phyloP scores from a whole-genome alignment of 192 early-diverging fungal genomes.

The Diversispora epigaea region DNA sequence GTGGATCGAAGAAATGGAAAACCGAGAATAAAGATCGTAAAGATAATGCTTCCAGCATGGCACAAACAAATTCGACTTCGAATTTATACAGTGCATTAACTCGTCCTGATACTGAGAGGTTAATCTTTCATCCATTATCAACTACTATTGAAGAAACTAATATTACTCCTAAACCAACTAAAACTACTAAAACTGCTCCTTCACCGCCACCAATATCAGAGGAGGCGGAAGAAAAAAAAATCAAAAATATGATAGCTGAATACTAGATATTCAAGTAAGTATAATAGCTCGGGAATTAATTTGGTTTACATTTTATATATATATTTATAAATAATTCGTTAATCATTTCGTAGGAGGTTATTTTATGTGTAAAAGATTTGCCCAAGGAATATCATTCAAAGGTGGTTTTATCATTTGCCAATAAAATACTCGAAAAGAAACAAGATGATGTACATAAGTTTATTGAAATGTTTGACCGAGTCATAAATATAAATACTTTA shows the following conservation, averaged over 20 bases:
- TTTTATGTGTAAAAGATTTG: constrained; percentile 66
- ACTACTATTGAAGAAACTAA: constrained; percentile 7
- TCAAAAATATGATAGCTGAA: constrained; percentile 40
- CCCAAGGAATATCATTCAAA: constrained; percentile 35
- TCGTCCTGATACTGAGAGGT: constrained; percentile 36
- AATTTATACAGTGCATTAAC: constrained; percentile 44
- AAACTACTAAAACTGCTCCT: constrained; percentile 29
- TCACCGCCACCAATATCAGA: constrained; percentile 40
- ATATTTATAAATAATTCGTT: constrained; percentile 47
- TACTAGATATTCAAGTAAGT: constrained; percentile 32
- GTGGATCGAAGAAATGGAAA: constrained; percentile 49
- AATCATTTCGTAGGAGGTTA: constrained; percentile 59
- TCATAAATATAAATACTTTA: constrained; percentile 51
- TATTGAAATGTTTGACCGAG: constrained; percentile 53
- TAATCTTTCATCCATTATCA: constrained; percentile 12
- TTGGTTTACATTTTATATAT: neutral
- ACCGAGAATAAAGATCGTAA: constrained; percentile 47
- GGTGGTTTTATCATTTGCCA: constrained; percentile 37
- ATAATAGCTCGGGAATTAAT: constrained; percentile 35
- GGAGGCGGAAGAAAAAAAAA: constrained; percentile 32
- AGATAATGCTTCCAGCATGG: constrained; percentile 45
- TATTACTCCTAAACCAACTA: constrained; percentile 32
- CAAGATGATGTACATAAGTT: constrained; percentile 56
- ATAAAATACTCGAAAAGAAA: constrained; percentile 50
- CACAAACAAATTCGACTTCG: constrained; percentile 46